These are phyloP conservation scores for Microdochium bolleyi DNA, from an alignment of 2,329 filamentous ascomycete genomes.

Conservation along the genomic window DNA sequence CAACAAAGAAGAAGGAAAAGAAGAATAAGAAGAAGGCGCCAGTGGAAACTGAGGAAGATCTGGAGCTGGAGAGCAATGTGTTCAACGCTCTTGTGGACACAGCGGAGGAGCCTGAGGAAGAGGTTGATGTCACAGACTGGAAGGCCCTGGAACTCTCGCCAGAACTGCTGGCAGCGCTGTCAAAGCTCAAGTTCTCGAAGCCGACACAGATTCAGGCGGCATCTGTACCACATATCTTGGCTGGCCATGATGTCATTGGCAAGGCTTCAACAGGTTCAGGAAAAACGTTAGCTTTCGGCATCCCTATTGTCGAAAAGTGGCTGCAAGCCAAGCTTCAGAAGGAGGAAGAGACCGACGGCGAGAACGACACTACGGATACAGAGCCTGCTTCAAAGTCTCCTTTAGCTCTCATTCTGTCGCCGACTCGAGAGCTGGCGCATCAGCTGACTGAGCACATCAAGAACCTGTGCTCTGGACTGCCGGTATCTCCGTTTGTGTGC, in stretches of 20 bases:
- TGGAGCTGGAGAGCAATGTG: slow-evolving; percentile 34
- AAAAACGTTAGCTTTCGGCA: slow-evolving; percentile 90
- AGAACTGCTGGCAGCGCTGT: slow-evolving; percentile 63
- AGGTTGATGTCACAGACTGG: slow-evolving; percentile 74
- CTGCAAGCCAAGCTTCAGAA: slow-evolving; percentile 36
- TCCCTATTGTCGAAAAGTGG: slow-evolving; percentile 85
- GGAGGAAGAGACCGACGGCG: slow-evolving; percentile 23
- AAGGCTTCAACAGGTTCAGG: slow-evolving; percentile 96
- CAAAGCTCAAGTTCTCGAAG: slow-evolving; percentile 69
- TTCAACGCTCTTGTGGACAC: slow-evolving; percentile 47
- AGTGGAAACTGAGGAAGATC: slow-evolving; percentile 22
- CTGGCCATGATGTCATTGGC: slow-evolving; percentile 84
- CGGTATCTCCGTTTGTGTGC: slow-evolving; percentile 63
- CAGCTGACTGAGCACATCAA: slow-evolving; percentile 81
- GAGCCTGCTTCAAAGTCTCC: slow-evolving; percentile 36
- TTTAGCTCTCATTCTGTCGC: slow-evolving; percentile 75
- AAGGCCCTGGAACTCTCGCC: slow-evolving; percentile 64
- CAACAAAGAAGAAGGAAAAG: slow-evolving; percentile 20
- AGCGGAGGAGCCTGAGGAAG: slow-evolving; percentile 46
- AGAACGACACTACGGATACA: slow-evolving; percentile 18
- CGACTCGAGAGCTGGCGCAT: slow-evolving; percentile 88
- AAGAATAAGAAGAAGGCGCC: slow-evolving; percentile 23
- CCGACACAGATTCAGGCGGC: slow-evolving; percentile 77
- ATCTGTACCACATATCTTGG: slow-evolving; percentile 73
- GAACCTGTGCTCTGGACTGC: slow-evolving; percentile 56